A percentile compares a stretch with the other conserved stretches of the same genome.
Conservation (phyloP, 2,329 filamentous ascomycete genomes). For the Chalaropsis thielavioides region DNA sequence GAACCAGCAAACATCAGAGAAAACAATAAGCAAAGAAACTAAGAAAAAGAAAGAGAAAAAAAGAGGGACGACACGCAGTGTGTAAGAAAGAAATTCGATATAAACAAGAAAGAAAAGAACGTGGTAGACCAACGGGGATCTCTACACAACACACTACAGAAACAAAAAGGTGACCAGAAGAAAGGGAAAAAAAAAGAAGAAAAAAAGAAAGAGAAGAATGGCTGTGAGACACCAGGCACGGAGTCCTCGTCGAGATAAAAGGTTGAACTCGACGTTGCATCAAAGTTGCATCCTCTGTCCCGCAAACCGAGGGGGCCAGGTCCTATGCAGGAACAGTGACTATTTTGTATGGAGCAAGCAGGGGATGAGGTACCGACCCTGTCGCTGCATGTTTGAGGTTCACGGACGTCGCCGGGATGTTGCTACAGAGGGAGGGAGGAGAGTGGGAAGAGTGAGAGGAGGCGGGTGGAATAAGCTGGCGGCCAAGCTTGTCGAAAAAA, state of each 20-base stretch:
- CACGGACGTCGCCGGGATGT: slow-evolving; percentile 5
- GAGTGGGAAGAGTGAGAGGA: not conserved
- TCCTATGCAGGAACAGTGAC: not conserved
- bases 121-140: not conserved
- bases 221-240: not conserved
- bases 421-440: not conserved
- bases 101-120: not conserved
- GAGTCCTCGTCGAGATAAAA: slow-evolving; percentile 2
- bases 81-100: not conserved
- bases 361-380: not conserved
- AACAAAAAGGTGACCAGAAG: not conserved
- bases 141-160: not conserved
- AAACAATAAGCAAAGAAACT: not conserved
- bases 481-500: not conserved
- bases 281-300: slow-evolving; percentile 1
- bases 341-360: slow-evolving; percentile 1
- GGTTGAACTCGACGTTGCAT: not conserved
- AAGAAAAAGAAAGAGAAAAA: not conserved
- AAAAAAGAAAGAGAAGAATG: not conserved
- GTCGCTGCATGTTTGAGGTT: slow-evolving; percentile 13
- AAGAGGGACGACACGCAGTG: slow-evolving; percentile 14
- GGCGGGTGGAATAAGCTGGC: not conserved
- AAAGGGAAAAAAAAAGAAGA: not conserved
- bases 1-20: slow-evolving; percentile 1
- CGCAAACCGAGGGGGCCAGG: not conserved